Evolutionary conservation across 1,139 yeast species (phyloP), one percentile per base, ranked within the genome.

Genomic region (Nakaseomyces nivariensis): DNA sequence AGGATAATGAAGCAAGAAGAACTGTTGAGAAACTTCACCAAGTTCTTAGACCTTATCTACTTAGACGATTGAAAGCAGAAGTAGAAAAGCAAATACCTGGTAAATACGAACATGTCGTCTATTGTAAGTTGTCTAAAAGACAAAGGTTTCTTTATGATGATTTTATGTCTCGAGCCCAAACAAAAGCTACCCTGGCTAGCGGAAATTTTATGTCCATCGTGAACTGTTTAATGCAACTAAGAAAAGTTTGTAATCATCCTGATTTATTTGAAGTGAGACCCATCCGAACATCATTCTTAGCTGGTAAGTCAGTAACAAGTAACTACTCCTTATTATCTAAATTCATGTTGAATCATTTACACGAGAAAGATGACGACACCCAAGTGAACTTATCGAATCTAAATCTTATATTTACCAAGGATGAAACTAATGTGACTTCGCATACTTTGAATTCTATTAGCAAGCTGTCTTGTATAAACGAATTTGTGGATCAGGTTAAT

Each of bases 61-160:
- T 94, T 52, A 80, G 99, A 63, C 81, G 99, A 56, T 75, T 94
- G 61, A 94, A 94, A 65, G 89, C 88, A 29, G 99, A 94, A 67
- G 99, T 94, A 11, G 99, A 94, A 61, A 88, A 92, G 65, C 98
- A 94, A 68, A 92, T 94, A 98, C 99, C 99, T 0, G 97, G 87
- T 1, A 94, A 94, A 64, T 86, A 88, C 66, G 99, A 94, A 65
- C 99, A 94, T 67, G 81, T 94, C 53, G 82, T 94, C 6, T 88
- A 86, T 62, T 94, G 98, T 70, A 79, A 96, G 37, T 71, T 94
- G 48, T 90, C 97, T 0, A 89, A 92, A 60, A 78, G 99, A 56
- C 99, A 94, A 63, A 72, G 98, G 51, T 87, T 79, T 59, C 70
- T 94, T 49, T 94, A 94, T 61, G 98, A 94, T 67, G 99, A 94